Evolutionary conservation across 129 eudicot genomes (phyloP).

Genomic region (Smallanthus sonchifolius): DNA sequence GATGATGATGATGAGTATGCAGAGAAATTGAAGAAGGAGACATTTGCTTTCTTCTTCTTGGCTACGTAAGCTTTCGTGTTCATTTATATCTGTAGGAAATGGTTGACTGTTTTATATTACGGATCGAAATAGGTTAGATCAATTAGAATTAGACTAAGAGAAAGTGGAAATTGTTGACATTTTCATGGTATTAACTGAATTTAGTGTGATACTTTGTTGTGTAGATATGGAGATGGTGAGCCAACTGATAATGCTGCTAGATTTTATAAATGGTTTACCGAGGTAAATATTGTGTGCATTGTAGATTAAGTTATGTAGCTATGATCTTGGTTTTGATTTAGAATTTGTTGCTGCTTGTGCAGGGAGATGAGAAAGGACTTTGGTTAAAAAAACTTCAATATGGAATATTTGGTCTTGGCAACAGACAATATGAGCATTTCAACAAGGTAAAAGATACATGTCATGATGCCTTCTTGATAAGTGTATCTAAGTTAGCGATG

Average conservation of each 20-base stretch:
- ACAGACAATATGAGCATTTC: slow-evolving; percentile 93
- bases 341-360: not conserved
- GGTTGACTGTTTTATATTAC: not conserved
- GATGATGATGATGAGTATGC: slow-evolving; percentile 90
- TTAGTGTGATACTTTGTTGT: slow-evolving; percentile 15
- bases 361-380: slow-evolving; percentile 70
- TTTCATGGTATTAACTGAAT: slow-evolving; percentile 15
- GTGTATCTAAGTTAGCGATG: slow-evolving; percentile 2
- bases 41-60: slow-evolving; percentile 71
- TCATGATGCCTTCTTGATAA: not conserved
- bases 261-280: slow-evolving; percentile 86
- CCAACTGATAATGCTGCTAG: slow-evolving; percentile 98
- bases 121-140: not conserved
- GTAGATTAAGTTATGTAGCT: slow-evolving; percentile 7
- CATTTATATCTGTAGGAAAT: not conserved
- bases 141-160: not conserved
- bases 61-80: slow-evolving; percentile 71
- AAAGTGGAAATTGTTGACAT: slow-evolving; percentile 2
- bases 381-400: slow-evolving; percentile 72
- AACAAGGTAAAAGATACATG: slow-evolving; percentile 57
- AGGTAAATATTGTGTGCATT: slow-evolving; percentile 41
- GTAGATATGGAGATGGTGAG: slow-evolving; percentile 98
- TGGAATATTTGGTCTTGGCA: slow-evolving; percentile 93
- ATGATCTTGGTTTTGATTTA: slow-evolving; percentile 4
- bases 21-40: slow-evolving; percentile 73